These are phyloP conservation scores for Geoglossum glabrum DNA, from an alignment of 495 filamentous ascomycete species.

Conservation along the genomic window DNA sequence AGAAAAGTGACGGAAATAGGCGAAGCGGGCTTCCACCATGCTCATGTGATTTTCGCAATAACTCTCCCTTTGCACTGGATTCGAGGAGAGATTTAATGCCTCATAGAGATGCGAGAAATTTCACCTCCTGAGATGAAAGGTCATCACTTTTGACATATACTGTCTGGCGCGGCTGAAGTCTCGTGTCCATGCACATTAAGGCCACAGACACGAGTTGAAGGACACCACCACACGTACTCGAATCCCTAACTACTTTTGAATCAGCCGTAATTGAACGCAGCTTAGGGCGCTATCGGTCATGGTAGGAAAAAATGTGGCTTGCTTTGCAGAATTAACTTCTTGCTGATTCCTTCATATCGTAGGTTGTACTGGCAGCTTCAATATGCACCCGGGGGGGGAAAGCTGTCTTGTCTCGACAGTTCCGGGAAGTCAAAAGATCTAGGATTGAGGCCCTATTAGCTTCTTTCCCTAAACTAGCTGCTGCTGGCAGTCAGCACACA, in stretches of 20 bases:
- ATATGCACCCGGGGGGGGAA: conserved; percentile 98
- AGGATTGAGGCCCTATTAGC: conserved; percentile 91
- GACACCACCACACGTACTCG: not conserved
- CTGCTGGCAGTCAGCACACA: conserved; percentile 86
- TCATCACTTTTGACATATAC: too few relatives aligned
- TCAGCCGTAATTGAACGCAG: not conserved
- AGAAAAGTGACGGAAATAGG: not conserved
- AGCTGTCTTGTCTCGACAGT: conserved; percentile 88
- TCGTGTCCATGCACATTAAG: not conserved
- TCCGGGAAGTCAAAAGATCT: conserved; percentile 86
- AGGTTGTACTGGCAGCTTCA: conserved; percentile 97
- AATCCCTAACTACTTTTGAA: not conserved
- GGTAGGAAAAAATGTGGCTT: not conserved
- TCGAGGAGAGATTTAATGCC: not conserved
- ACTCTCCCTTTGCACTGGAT: not conserved
- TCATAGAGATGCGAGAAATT: not conserved
- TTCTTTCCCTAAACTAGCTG: conserved; percentile 90
- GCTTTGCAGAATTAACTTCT: not conserved
- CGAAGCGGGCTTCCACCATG: not conserved
- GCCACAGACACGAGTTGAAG: not conserved
- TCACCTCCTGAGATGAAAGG: too few relatives aligned
- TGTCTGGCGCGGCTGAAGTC: not conserved
- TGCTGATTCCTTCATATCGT: not conserved
- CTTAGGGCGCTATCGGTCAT: not conserved
- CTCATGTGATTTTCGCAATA: not conserved